These are phyloP conservation scores for Paramecium sexaurelia DNA, from an alignment of 73 alveolate genomes.

Conservation along the genomic window DNA sequence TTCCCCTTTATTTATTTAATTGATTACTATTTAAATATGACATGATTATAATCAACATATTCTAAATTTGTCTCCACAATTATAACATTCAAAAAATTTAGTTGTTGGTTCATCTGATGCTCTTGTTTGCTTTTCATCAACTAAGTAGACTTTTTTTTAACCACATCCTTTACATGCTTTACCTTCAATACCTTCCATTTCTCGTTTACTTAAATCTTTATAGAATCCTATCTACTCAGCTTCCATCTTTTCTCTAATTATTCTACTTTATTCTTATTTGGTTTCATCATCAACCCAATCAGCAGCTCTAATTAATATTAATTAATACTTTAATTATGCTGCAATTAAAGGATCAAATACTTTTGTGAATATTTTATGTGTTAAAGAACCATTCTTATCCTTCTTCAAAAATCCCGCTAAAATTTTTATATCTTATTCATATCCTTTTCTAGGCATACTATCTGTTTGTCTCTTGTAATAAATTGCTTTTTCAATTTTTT, in stretches of 20 bases:
- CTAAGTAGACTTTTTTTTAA: slow-evolving; percentile 51
- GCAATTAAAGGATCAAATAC: slow-evolving; percentile 18
- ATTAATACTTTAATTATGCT: slow-evolving; percentile 45
- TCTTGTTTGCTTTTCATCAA: slow-evolving; percentile 58
- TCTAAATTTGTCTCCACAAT: slow-evolving; percentile 64
- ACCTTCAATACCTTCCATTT: slow-evolving; percentile 68
- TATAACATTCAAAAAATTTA: slow-evolving; percentile 64
- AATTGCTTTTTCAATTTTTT: slow-evolving; percentile 6
- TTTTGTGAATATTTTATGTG: neutral
- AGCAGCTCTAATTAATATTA: slow-evolving; percentile 22
- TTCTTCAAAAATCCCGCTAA: slow-evolving; percentile 23
- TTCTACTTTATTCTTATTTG: neutral
- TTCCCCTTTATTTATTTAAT: neutral
- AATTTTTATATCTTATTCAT: slow-evolving; percentile 15
- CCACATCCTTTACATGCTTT: slow-evolving; percentile 64
- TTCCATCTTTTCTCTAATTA: slow-evolving; percentile 16
- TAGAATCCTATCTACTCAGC: slow-evolving; percentile 43
- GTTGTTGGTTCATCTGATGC: slow-evolving; percentile 71
- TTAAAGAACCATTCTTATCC: slow-evolving; percentile 33
- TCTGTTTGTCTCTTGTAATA: slow-evolving; percentile 10
- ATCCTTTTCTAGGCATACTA: neutral
- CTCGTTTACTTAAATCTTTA: slow-evolving; percentile 39
- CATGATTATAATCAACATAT: neutral
- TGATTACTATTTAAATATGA: neutral
- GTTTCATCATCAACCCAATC: slow-evolving; percentile 59